Conservation (phyloP, 2,329 filamentous ascomycete species). For the Cladosporium sp. region DNA sequence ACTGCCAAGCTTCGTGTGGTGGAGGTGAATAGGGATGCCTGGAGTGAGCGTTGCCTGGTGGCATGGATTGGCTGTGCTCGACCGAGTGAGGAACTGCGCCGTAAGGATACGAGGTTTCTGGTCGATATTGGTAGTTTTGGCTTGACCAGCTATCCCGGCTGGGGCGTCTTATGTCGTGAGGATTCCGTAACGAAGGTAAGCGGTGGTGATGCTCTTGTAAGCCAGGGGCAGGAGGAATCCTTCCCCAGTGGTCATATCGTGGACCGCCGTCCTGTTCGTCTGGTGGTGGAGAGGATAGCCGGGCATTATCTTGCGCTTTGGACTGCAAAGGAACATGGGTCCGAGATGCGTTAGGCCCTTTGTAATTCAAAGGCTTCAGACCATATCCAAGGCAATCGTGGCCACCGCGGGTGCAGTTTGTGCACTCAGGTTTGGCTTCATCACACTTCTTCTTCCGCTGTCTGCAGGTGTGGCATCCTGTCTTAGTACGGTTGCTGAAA, state of each 20-base stretch:
- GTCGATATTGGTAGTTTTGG: not conserved
- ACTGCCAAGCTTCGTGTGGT: conserved; percentile 14
- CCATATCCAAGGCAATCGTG: conserved; percentile 92
- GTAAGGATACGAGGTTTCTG: not conserved
- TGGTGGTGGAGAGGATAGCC: not conserved
- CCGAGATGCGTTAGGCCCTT: conserved; percentile 8
- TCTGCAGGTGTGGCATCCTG: conserved; percentile 87
- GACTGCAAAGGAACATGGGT: conserved; percentile 17
- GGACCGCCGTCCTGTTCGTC: not conserved
- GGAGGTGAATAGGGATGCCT: conserved; percentile 10
- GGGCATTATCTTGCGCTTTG: conserved; percentile 2
- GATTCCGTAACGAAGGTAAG: not conserved
- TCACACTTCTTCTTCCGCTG: conserved; percentile 97
- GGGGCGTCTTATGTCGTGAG: conserved; percentile 13
- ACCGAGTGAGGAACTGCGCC: not conserved
- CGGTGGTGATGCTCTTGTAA: not conserved
- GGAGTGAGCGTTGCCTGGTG: not conserved
- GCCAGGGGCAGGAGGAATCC: conserved; percentile 5
- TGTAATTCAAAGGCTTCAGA: conserved; percentile 20
- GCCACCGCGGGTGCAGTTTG: conserved; percentile 84
- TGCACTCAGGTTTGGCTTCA: conserved; percentile 85
- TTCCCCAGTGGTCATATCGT: conserved; percentile 21
- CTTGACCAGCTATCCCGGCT: conserved; percentile 17
- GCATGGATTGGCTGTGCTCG: conserved; percentile 1
- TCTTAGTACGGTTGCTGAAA: conserved; percentile 95